Conservation (phyloP, 2,329 filamentous ascomycete genomes). For the Metarhizium album region DNA sequence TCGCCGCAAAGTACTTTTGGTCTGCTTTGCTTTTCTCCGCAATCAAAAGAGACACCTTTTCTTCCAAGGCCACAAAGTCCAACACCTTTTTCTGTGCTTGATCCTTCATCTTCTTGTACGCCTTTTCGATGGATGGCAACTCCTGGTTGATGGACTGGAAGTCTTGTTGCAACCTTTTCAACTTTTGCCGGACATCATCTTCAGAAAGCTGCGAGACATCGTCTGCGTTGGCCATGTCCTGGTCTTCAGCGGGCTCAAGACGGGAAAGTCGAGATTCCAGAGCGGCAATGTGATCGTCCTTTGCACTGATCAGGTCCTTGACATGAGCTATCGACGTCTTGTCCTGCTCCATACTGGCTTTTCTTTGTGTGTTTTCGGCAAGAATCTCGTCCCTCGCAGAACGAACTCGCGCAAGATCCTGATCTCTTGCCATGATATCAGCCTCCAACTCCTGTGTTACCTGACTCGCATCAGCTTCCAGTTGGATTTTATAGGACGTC, state of each 20-base stretch:
- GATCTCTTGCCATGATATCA: constrained; percentile 69
- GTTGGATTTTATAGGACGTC: constrained; percentile 65
- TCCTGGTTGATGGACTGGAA: constrained; percentile 80
- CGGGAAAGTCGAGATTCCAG: constrained; percentile 76
- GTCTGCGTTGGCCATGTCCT: constrained; percentile 31
- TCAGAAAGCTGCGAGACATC: constrained; percentile 47
- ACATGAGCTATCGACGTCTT: constrained; percentile 59
- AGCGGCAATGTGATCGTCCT: constrained; percentile 68
- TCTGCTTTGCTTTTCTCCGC: constrained; percentile 95
- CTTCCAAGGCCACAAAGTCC: constrained; percentile 65
- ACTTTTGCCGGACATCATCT: constrained; percentile 65
- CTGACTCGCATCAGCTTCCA: constrained; percentile 70
- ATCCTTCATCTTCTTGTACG: constrained; percentile 80
- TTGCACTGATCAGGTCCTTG: constrained; percentile 68
- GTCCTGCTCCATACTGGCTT: constrained; percentile 68
- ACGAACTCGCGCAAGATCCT: constrained; percentile 76
- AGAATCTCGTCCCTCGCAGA: constrained; percentile 75
- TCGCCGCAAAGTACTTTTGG: constrained; percentile 93
- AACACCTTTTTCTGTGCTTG: constrained; percentile 79
- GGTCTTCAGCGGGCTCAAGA: constrained; percentile 40
- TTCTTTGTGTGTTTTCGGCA: constrained; percentile 71
- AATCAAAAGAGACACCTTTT: constrained; percentile 60
- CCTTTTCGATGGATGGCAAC: constrained; percentile 77
- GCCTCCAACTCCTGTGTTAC: constrained; percentile 69
- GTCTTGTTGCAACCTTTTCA: constrained; percentile 65